Evolutionary conservation across 2,329 filamentous ascomycete species (phyloP), one percentile per base, ranked within the genome.

Genomic region (Monosporascus sp.): DNA sequence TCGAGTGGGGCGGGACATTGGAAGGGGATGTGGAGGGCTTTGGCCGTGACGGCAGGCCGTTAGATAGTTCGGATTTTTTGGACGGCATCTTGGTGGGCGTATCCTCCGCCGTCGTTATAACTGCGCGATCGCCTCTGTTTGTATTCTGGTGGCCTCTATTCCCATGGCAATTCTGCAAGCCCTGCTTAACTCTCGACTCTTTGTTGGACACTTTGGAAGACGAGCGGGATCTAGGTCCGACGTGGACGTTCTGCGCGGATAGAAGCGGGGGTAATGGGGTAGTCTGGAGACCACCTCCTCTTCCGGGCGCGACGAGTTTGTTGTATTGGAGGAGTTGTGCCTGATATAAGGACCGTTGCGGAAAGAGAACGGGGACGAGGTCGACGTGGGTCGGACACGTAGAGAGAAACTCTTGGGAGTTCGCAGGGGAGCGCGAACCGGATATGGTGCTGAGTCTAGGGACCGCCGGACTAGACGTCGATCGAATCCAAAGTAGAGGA

Each of bases 1-100:
- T 96, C 24, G 93, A 95, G 67, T 95, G 79, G 7, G 57, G 83
- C 50, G 85, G 84, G 47, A 80, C 54, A 73, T 72, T 59, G 47
- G 68, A 60, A 59, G 82, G 71, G 58, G 79, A 72, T 35, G 55
- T 48, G 46, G 60, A 60, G 49, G 58, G 55, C 55, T 65, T 65
- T 19, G 63, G 58, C 52, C 60, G 63, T 41, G 56, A 48, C 27
- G 63, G 57, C 37, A 63, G 55, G 54, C 57, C 59, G 51, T 67
- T 60, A 47, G 58, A 50, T 43, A 53, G 54, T 49, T 72, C 69
- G 26, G 64, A 52, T 55, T 77, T 74, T 61, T 78, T 77, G 49
- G 72, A 65, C 56, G 76, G 69, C 78, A 82, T 80, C 64, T 80
- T 82, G 65, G 64, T 56, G 26, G 68, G 56, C 55, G 69, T 66